Conservation (phyloP, 1,284 basidiomycete species). For the Trametes versicolor region DNA sequence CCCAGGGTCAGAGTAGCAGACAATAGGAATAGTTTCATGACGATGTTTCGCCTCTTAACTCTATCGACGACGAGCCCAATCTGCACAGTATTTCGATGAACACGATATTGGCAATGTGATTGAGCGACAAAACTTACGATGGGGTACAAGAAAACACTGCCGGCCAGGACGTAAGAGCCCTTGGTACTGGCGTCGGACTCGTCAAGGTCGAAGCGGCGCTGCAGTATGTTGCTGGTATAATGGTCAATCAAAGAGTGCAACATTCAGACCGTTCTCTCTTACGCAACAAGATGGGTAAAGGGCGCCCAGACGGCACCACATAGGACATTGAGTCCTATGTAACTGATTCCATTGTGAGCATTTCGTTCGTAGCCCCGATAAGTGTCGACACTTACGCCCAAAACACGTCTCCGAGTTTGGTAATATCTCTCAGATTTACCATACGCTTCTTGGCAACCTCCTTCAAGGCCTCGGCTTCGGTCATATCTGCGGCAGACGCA, state of each 20-base stretch:
- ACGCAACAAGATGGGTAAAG: constrained; percentile 82
- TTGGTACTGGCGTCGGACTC: constrained; percentile 70
- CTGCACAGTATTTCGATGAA: too few species aligned
- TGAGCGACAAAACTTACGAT: constrained; percentile 53
- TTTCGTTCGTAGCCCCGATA: not conserved
- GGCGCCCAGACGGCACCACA: constrained; percentile 85
- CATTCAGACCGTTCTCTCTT: too few species aligned
- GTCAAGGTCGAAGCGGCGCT: constrained; percentile 68
- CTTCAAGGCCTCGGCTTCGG: constrained; percentile 71
- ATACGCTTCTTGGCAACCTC: constrained; percentile 70
- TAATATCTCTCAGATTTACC: constrained; percentile 67
- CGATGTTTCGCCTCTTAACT: constrained; percentile 63
- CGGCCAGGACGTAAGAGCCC: constrained; percentile 79
- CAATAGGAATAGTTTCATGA: constrained; percentile 64
- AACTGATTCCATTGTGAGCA: constrained; percentile 51
- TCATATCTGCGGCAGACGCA: constrained; percentile 44
- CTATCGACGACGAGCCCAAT: constrained; percentile 71
- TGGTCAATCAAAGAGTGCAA: not conserved
- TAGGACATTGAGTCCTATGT: constrained; percentile 75
- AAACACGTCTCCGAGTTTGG: constrained; percentile 79
- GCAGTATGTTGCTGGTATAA: constrained; percentile 71
- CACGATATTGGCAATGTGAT: too few species aligned
- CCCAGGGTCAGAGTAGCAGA: constrained; percentile 72
- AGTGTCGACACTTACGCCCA: constrained; percentile 73
- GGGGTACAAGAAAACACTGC: constrained; percentile 80